Evolutionary conservation across 331 rosid genomes (phyloP).

Genomic region (Saraca asoca): DNA sequence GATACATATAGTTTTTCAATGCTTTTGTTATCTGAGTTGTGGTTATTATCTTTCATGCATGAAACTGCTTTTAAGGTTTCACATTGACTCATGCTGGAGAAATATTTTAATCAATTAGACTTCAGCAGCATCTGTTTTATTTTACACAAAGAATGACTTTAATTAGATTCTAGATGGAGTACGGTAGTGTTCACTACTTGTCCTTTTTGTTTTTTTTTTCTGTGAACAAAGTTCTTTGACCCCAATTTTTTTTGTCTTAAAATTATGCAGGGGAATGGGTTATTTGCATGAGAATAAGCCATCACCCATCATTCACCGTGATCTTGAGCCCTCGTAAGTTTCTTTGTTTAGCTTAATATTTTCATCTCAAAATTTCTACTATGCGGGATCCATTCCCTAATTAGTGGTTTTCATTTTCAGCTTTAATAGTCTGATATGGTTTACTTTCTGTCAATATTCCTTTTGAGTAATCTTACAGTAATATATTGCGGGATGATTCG

Average conservation of each 20-base stretch:
- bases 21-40: not conserved
- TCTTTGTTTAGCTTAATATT: slow-evolving; percentile 27
- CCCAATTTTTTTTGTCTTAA: not conserved
- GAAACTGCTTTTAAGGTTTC: slow-evolving; percentile 18
- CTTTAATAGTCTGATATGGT: slow-evolving; percentile 41
- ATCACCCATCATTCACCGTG: slow-evolving; percentile 86
- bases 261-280: slow-evolving; percentile 80
- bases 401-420: slow-evolving; percentile 7
- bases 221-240: slow-evolving; percentile 18
- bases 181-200: not conserved
- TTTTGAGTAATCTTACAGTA: slow-evolving; percentile 76
- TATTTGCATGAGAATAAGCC: slow-evolving; percentile 96
- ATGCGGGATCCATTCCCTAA: slow-evolving; percentile 12
- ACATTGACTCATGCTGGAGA: not conserved
- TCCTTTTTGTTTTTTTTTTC: slow-evolving; percentile 3
- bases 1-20: slow-evolving; percentile 1
- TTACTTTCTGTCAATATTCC: slow-evolving; percentile 44
- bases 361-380: slow-evolving; percentile 16
- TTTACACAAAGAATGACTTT: slow-evolving; percentile 1
- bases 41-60: not conserved
- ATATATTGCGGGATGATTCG: slow-evolving; percentile 95
- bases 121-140: not conserved
- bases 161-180: slow-evolving; percentile 4
- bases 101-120: not conserved
- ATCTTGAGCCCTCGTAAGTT: slow-evolving; percentile 95